Evolutionary conservation across 2,329 filamentous ascomycete genomes (phyloP).

Genomic region (Epichloe elymi): DNA sequence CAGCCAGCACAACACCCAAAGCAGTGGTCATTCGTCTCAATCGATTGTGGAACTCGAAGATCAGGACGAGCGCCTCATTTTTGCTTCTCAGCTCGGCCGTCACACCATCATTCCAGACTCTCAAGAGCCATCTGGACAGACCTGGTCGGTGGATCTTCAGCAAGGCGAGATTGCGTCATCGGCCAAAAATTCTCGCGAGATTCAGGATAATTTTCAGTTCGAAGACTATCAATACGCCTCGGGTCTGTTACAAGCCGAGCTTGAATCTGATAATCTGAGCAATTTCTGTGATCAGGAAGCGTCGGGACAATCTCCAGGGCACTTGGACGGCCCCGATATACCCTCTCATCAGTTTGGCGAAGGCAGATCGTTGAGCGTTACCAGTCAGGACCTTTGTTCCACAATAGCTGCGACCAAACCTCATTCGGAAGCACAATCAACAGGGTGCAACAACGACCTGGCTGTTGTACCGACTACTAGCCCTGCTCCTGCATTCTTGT

Average conservation of each 20-base stretch:
- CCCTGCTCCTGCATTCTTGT: slow-evolving; percentile 7
- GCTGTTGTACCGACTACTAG: neutral
- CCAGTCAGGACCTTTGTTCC: neutral
- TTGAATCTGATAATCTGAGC: neutral
- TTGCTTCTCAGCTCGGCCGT: slow-evolving; percentile 20
- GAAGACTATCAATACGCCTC: neutral
- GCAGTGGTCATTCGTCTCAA: slow-evolving; percentile 17
- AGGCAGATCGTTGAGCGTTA: neutral
- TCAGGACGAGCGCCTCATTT: slow-evolving; percentile 17
- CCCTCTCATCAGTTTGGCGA: slow-evolving; percentile 15
- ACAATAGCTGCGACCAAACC: neutral
- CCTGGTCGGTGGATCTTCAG: slow-evolving; percentile 8
- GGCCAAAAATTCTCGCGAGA: neutral
- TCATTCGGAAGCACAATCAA: neutral
- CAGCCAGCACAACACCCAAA: slow-evolving; percentile 19
- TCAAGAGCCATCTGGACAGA: slow-evolving; percentile 21
- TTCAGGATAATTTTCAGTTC: neutral
- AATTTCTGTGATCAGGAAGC: neutral
- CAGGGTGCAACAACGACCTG: neutral
- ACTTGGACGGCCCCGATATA: slow-evolving; percentile 4
- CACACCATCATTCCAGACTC: slow-evolving; percentile 32
- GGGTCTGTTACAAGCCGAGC: neutral
- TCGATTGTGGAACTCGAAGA: slow-evolving; percentile 23
- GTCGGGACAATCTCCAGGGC: neutral
- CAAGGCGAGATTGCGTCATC: neutral